Base-by-base conservation (phyloP, 2,329 filamentous ascomycete genomes). In the Thielaviopsis ethacetica region DNA sequence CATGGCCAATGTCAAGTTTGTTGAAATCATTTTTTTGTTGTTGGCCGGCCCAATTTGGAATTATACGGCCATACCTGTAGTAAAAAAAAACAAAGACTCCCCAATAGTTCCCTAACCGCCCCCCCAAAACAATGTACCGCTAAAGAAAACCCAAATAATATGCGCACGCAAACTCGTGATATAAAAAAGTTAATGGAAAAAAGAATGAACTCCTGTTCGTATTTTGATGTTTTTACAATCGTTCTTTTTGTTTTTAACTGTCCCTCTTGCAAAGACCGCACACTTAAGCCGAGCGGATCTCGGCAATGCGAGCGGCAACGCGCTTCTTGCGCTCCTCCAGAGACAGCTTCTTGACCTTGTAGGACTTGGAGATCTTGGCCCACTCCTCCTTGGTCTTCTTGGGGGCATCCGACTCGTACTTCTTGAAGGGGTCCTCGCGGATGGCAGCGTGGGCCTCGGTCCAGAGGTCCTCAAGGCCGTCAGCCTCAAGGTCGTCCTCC, bases 341-440 rank as follows among this genome's bases (percentile, higher is more conserved):
- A 74, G 81, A 84, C 67, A 90, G 81, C 84, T 95, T 95, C 69
- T 69, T 68, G 68, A 76, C 75, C 74, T 77, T 82, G 86, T 82
- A 89, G 84, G 97, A 95, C 80, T 89, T 82, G 73, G 87, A 90
- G 83, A 95, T 90, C 66, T 81, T 80, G 86, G 95, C 95, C 87
- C 88, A 94, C 79, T 96, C 83, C 65, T 91, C 91, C 86, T 96
- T 97, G 80, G 76, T 80, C 88, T 97, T 97, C 85, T 95, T 91
- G 76, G 86, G 76, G 59, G 73, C 86, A 59, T 81, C 83, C 64
- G 72, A 73, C 68, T 83, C 85, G 67, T 77, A 81, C 85, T 95
- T 95, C 86, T 95, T 95, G 82, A 86, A 95, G 71, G 93, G 93
- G 75, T 98, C 88, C 79, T 90, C 91, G 66, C 93, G 91, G 82